Base-by-base conservation (phyloP, 371 early-diverging fungal species). In the Apophysomyces trapeziformis region DNA sequence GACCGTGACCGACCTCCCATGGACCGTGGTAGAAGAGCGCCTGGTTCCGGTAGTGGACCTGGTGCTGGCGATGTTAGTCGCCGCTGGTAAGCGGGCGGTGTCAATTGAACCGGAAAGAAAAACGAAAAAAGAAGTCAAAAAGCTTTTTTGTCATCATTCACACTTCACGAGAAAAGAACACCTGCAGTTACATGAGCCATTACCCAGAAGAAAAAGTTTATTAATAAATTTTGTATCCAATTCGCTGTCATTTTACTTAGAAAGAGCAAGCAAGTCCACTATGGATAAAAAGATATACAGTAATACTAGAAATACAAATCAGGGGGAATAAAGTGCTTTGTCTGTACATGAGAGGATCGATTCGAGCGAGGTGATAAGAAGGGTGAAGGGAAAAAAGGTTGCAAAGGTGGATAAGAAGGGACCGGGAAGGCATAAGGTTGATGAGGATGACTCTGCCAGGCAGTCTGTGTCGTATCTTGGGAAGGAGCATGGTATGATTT, bases 311-410 rank as follows among this genome's bases (percentile, higher is more conserved):
- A 78, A 45, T 63, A 76, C 39, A 78, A 46, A 61, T 78, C 76
- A 21, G 79, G 79, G 13, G 79, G 79, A 45, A 70, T 73, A 63
- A 76, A 78, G 57, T 60, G 63, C 54, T 43, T 4, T 47, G 11
- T 12, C 12, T 50, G n/a, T n/a, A 8, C 54, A 21, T 50, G 16
- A 21, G 54, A 50, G 9, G 54, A 7, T 32, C 2, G 54, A 21
- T 21, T n/a, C n/a, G 54, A 26, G 5, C 21, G 54, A 36, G 59
- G 8, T 16, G 11, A 9, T 5, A 36, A 45, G 16, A 57, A 16
- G 35, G 36, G 38, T 11, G 7, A 43, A 18, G 57, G 41, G 50
- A 7, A 37, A 59, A 26, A 35, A 26, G 1, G 44, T 45, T 50
- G 43, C 38, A 46, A 44, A 12, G 18, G 18, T 43, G 47, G 32